These are phyloP conservation scores for Yamadazyma kanchanaburiensis DNA, from an alignment of 1,139 yeast species.

Conservation along the genomic window DNA sequence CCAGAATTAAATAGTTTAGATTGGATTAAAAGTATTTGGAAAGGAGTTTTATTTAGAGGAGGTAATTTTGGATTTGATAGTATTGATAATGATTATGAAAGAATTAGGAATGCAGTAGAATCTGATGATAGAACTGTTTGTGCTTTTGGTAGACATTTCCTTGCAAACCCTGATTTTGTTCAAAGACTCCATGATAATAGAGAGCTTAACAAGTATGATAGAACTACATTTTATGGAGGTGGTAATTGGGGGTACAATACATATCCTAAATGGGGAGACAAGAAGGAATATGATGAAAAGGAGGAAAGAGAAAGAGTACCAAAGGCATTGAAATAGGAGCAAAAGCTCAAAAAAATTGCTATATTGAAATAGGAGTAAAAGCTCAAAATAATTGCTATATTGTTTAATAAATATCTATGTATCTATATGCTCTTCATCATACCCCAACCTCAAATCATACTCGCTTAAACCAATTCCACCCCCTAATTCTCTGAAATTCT, in stretches of 20 bases:
- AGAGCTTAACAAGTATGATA: conserved; percentile 12
- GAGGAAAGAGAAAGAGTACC: conserved; percentile 5
- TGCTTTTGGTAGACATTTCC: conserved; percentile 47
- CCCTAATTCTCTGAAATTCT: conserved; percentile 67
- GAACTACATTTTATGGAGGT: conserved; percentile 14
- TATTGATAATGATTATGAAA: conserved; percentile 14
- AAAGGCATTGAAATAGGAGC: conserved; percentile 4
- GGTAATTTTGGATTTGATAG: conserved; percentile 32
- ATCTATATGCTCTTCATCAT: conserved; percentile 8
- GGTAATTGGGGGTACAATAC: conserved; percentile 20
- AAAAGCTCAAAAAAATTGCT: conserved; percentile 5
- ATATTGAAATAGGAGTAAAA: not conserved
- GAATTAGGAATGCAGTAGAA: conserved; percentile 19
- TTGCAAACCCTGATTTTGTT: conserved; percentile 53
- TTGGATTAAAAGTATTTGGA: conserved; percentile 43
- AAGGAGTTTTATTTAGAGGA: conserved; percentile 45
- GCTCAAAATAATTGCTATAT: not conserved
- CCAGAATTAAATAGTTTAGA: conserved; percentile 15
- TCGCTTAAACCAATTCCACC: conserved; percentile 69
- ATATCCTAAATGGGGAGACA: conserved; percentile 9
- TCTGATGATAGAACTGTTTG: conserved; percentile 38
- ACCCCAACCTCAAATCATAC: conserved; percentile 33
- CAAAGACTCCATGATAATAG: conserved; percentile 21
- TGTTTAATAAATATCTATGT: not conserved
- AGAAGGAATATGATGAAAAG: conserved; percentile 4